Conservation (phyloP, 495 filamentous ascomycete species). For the Acidiella bohemica region DNA sequence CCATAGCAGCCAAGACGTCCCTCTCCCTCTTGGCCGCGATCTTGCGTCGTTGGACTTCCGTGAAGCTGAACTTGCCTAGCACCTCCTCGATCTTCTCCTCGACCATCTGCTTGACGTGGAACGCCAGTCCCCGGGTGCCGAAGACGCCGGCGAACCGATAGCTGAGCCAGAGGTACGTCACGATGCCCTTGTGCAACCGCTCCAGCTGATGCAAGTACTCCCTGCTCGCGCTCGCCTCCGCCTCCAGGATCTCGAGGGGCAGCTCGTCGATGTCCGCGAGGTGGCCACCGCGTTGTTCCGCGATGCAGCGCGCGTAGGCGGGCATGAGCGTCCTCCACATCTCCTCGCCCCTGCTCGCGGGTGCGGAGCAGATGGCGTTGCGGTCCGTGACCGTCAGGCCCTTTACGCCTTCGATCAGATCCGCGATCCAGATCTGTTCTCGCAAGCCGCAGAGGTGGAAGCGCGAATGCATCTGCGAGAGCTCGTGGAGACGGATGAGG, state of each 20-base stretch:
- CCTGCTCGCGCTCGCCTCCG: constrained; percentile 25
- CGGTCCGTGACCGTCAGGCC: constrained; percentile 57
- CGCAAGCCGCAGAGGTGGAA: constrained; percentile 61
- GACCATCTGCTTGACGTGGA: constrained; percentile 64
- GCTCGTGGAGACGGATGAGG: constrained; percentile 53
- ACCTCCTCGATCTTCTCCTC: constrained; percentile 63
- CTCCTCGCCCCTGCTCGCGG: constrained; percentile 32
- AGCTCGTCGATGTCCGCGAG: constrained; percentile 43
- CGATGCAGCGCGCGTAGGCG: constrained; percentile 54
- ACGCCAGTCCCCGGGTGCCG: constrained; percentile 57
- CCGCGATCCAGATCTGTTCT: constrained; percentile 49
- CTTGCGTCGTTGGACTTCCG: constrained; percentile 10
- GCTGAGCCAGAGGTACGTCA: constrained; percentile 78
- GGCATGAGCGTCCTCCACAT: constrained; percentile 33
- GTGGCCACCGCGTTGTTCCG: constrained; percentile 47
- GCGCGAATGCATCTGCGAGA: constrained; percentile 41
- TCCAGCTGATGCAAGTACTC: constrained; percentile 55
- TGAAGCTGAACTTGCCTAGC: constrained; percentile 36
- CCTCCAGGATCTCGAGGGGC: constrained; percentile 29
- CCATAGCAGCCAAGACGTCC: neutral
- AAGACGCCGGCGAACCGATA: constrained; percentile 66
- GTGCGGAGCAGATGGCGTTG: constrained; percentile 60
- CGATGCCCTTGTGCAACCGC: constrained; percentile 62
- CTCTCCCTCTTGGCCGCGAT: constrained; percentile 6
- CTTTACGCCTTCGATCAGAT: constrained; percentile 50